Evolutionary conservation across 2,329 filamentous ascomycete species (phyloP).

Genomic region (Sporothrix dimorphospora): DNA sequence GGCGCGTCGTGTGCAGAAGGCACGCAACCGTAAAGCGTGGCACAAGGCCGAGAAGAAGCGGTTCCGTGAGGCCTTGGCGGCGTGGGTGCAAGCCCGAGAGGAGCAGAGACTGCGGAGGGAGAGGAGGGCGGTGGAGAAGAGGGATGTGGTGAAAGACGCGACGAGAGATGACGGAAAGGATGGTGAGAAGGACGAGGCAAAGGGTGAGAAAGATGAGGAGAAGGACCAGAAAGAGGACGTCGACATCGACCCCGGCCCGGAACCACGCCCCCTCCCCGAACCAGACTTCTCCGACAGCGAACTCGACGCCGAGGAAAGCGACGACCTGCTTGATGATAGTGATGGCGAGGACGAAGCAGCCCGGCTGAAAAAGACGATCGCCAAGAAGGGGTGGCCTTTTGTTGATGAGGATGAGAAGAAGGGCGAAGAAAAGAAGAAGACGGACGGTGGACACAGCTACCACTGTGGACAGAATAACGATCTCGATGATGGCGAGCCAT

Average conservation of each 20-base stretch:
- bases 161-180: neutral
- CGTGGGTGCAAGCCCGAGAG: conserved; percentile 21
- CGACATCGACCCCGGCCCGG: conserved; percentile 8
- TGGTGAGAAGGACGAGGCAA: neutral
- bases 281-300: conserved; percentile 26
- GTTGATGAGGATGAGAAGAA: neutral
- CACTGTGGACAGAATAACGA: neutral
- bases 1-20: neutral
- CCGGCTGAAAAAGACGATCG: neutral
- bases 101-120: conserved; percentile 32
- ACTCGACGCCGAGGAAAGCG: conserved; percentile 9
- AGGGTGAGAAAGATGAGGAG: neutral
- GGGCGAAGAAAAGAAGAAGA: neutral
- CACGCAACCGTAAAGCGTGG: conserved; percentile 2
- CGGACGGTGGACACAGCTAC: neutral
- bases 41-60: conserved; percentile 18
- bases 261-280: conserved; percentile 22
- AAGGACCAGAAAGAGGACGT: neutral
- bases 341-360: neutral
- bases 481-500: neutral
- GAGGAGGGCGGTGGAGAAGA: conserved; percentile 28
- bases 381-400: neutral
- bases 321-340: conserved; percentile 16
- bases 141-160: neutral
- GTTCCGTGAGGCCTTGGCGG: neutral